A percentile compares a stretch with the other conserved stretches of the same genome.
Conservation (phyloP, 306 rosid genomes). For the Prinsepia uniflora region DNA sequence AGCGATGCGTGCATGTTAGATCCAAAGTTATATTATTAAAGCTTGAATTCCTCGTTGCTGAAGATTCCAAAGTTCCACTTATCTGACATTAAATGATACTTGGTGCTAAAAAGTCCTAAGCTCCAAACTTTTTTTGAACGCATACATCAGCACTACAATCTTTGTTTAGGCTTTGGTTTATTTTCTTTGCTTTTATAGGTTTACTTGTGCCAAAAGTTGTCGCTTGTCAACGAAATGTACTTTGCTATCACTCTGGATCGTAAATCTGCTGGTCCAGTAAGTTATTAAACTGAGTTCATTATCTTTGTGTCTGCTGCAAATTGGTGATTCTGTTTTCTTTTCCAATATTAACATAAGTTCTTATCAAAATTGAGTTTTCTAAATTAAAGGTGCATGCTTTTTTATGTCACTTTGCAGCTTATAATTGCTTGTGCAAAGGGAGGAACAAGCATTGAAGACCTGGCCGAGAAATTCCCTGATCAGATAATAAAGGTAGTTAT, state of each 20-base stretch:
- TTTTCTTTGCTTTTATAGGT: conserved; percentile 49
- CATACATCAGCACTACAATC: neutral
- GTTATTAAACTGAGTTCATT: conserved; percentile 31
- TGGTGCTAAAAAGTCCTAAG: neutral
- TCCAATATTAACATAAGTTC: conserved; percentile 3
- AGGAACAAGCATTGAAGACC: conserved; percentile 99
- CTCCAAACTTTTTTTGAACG: neutral
- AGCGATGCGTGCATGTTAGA: neutral
- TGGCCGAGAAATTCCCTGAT: conserved; percentile 96
- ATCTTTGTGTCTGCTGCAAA: conserved; percentile 15
- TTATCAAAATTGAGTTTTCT: neutral
- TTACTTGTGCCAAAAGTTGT: conserved; percentile 77
- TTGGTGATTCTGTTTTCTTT: conserved; percentile 9
- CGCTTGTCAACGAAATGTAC: conserved; percentile 97
- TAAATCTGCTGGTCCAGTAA: conserved; percentile 86
- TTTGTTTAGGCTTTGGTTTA: conserved; percentile 17
- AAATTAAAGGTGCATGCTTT: conserved; percentile 9
- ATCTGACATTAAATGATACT: neutral
- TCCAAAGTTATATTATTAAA: neutral
- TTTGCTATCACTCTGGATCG: conserved; percentile 97
- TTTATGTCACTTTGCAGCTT: conserved; percentile 45
- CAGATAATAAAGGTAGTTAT: conserved; percentile 73
- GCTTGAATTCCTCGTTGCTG: neutral
- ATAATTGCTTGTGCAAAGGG: conserved; percentile 95
- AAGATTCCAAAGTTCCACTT: neutral